phyloP scores from a whole-genome alignment of 805 yeast species.

The Hanseniaspora nectarophila region DNA sequence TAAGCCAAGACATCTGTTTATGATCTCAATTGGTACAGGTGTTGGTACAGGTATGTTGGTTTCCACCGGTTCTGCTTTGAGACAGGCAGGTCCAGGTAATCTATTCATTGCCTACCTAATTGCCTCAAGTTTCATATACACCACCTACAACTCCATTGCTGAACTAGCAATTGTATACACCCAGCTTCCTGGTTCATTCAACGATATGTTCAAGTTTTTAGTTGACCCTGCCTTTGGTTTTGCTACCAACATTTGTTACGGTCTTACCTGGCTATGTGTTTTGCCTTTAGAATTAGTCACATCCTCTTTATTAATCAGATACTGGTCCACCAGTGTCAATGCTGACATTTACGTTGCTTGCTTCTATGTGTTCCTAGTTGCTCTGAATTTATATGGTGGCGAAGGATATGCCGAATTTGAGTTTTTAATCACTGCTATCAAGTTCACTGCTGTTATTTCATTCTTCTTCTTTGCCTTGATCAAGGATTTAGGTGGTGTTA shows the following conservation, averaged over 20 bases:
- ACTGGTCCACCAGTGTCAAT: slow-evolving; percentile 39
- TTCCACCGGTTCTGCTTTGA: slow-evolving; percentile 50
- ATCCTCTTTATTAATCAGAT: slow-evolving; percentile 44
- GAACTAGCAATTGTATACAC: slow-evolving; percentile 59
- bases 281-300: slow-evolving; percentile 57
- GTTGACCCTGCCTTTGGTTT: slow-evolving; percentile 60
- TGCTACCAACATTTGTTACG: slow-evolving; percentile 63
- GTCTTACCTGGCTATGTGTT: slow-evolving; percentile 51
- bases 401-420: slow-evolving; percentile 58
- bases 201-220: slow-evolving; percentile 48
- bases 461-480: slow-evolving; percentile 50
- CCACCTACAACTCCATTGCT: slow-evolving; percentile 51
- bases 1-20: slow-evolving; percentile 47
- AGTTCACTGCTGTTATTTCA: slow-evolving; percentile 47
- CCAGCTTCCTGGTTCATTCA: slow-evolving; percentile 46
- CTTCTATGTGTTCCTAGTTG: slow-evolving; percentile 38
- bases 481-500: slow-evolving; percentile 42
- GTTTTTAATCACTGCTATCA: slow-evolving; percentile 45
- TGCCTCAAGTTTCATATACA: slow-evolving; percentile 50
- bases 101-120: slow-evolving; percentile 45
- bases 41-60: slow-evolving; percentile 67
- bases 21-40: slow-evolving; percentile 66
- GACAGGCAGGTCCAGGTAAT: slow-evolving; percentile 53
- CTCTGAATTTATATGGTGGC: slow-evolving; percentile 44
- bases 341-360: slow-evolving; percentile 48